phyloP scores from a whole-genome alignment of 306 rosid genomes.

The Cotoneaster glaucophyllus region DNA sequence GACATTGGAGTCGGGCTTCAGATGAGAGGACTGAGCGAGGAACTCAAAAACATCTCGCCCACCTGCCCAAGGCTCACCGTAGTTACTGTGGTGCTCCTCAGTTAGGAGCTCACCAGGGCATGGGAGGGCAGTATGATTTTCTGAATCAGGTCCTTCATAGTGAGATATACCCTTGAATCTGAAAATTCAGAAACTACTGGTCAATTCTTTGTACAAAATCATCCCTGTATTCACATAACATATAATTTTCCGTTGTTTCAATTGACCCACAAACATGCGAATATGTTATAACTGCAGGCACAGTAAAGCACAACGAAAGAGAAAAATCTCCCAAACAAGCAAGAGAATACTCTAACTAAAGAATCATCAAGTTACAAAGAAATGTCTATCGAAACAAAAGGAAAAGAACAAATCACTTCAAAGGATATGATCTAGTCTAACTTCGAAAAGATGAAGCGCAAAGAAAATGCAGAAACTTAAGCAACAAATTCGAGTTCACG shows the following conservation, averaged over 20 bases:
- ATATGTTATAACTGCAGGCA: neutral
- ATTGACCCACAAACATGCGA: neutral
- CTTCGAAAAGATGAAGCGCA: neutral
- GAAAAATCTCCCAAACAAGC: neutral
- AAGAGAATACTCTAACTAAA: neutral
- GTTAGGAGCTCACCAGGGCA: constrained; percentile 91
- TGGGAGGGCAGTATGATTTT: constrained; percentile 69
- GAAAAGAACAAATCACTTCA: neutral
- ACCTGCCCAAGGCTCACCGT: constrained; percentile 97
- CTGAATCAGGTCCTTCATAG: constrained; percentile 50
- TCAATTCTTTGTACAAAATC: neutral
- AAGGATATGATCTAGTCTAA: neutral
- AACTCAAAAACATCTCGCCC: constrained; percentile 88
- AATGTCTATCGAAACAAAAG: neutral
- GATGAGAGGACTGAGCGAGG: constrained; percentile 56
- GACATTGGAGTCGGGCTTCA: constrained; percentile 50
- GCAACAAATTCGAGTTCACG: neutral
- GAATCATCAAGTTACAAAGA: neutral
- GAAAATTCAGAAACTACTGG: neutral
- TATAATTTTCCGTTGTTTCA: neutral
- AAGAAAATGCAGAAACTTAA: neutral
- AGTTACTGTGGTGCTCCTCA: constrained; percentile 92
- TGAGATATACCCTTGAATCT: constrained; percentile 90
- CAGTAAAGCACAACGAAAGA: neutral
- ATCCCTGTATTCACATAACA: neutral